Base-by-base conservation (phyloP, 2,329 filamentous ascomycete species). In the Aspergillus sp. region DNA sequence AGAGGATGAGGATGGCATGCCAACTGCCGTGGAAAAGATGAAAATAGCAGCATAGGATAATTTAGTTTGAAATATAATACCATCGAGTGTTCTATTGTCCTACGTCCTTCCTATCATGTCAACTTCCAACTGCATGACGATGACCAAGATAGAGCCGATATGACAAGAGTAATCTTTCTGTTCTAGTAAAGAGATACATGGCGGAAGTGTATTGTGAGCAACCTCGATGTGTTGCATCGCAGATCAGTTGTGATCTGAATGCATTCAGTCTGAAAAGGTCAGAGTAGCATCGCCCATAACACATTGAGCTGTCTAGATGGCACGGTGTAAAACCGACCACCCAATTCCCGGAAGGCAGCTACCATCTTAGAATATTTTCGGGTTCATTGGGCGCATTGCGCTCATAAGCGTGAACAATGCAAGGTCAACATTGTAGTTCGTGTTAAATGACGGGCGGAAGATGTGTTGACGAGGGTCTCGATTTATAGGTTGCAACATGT, bases 1-100 rank as follows among this genome's bases (percentile, higher is more conserved):
- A 15, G 85, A 90, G 1, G 87, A 85, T 3, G 89, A 89, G 19
- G 87, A 86, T 41, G 81, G 82, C 48, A 72, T 81, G 60, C 81
- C 82, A 23, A 75, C 80, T 40, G 75, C 81, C 35, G 76, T 93
- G 59, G 86, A 88, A 62, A 90, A 88, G 73, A 80, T 96, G 64
- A 89, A 90, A 74, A 82, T 96, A 53, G 82, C 85, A 64, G 84
- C 84, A 57, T 83, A 67, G 59, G 39, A 44, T 50, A 54, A 21
- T 37, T 45, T 23, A 50, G n/a, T n/a, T 52, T 60, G 58, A 52
- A 58, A 62, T 56, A 31, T 19, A 54, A 31, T 17, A 46, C 37
- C 43, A 24, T 9, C 9, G 27, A 3, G 8, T 23, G 15, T 15
- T 33, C 14, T 52, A 37, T 23, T 21, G 27, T 15, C 15, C 7